Evolutionary conservation across 345 rosid species (phyloP).

Genomic region (Eucalyptus cloeziana): DNA sequence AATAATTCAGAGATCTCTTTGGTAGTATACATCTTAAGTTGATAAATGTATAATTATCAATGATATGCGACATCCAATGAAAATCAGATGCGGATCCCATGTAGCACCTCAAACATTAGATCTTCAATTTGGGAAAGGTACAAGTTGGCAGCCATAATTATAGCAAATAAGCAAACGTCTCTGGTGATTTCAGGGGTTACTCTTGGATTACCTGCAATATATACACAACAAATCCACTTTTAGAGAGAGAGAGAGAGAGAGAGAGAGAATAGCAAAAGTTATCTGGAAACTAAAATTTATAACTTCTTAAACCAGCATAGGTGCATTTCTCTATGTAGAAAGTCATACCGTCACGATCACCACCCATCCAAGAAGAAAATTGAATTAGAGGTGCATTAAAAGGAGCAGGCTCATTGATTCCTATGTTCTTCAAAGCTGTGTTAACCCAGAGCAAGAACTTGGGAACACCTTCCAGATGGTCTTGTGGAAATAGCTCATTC

Average conservation of each 20-base stretch:
- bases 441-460: slow-evolving; percentile 92
- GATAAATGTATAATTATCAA: not conserved
- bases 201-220: slow-evolving; percentile 69
- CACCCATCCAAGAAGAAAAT: slow-evolving; percentile 99
- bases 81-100: not conserved
- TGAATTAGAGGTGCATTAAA: slow-evolving; percentile 97
- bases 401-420: slow-evolving; percentile 77
- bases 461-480: slow-evolving; percentile 93
- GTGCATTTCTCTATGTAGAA: not conserved
- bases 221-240: not conserved
- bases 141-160: slow-evolving; percentile 98
- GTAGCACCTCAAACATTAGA: slow-evolving; percentile 87
- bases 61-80: not conserved
- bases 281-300: not conserved
- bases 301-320: not conserved
- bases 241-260: not conserved
- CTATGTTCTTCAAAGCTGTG: slow-evolving; percentile 88
- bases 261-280: not conserved
- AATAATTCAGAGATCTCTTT: not conserved
- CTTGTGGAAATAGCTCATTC: slow-evolving; percentile 97
- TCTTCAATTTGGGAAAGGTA: slow-evolving; percentile 84
- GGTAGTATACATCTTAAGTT: not conserved
- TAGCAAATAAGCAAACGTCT: slow-evolving; percentile 91
- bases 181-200: slow-evolving; percentile 96
- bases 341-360: slow-evolving; percentile 80